Base-by-base conservation (phyloP, 257 asterid genomes). In the Vinca minor region DNA sequence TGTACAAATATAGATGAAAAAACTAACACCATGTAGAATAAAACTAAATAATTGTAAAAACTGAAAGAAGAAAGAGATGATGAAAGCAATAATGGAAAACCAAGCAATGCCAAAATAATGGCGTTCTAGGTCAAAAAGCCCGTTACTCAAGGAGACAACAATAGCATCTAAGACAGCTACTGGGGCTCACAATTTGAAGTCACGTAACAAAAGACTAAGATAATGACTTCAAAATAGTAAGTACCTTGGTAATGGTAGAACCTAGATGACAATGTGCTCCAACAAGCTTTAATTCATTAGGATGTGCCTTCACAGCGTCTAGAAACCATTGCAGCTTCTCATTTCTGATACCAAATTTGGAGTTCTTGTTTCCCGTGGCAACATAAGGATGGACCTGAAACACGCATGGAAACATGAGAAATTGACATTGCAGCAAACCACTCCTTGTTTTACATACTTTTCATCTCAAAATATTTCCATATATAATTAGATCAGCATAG, bases 191-290 rank as follows among this genome's bases (percentile, higher is more conserved):
- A 4, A 56, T 56, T 21, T 56, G 42, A n/a, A n/a, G n/a, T n/a
- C n/a, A n/a, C n/a, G n/a, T n/a, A n/a, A n/a, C n/a, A n/a, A n/a
- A n/a, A n/a, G n/a, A n/a, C n/a, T n/a, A n/a, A n/a, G n/a, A 56
- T 9, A 31, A 7, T 18, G 26, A 29, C 34, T 12, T 31, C 6
- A n/a, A 56, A 56, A 31, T 31, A 31, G 41, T n/a, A n/a, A n/a
- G n/a, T 23, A 89, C 98, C 95, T 92, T 92, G 15, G 96, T 89
- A 61, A 92, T 92, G 67, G 98, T 92, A 34, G 98, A 92, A 66
- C 96, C 98, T 28, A 89, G 96, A 80, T 92, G 96, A 66, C 98
- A 92, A 68, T 92, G 98, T 25, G 94, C 98, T 44, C 98, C 98
- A 42, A 87, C 96, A 52, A 92, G 96, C 79, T 92, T 89, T 77